Evolutionary conservation across 106 monocot genomes (phyloP).

Genomic region (Ottelia alismoides): DNA sequence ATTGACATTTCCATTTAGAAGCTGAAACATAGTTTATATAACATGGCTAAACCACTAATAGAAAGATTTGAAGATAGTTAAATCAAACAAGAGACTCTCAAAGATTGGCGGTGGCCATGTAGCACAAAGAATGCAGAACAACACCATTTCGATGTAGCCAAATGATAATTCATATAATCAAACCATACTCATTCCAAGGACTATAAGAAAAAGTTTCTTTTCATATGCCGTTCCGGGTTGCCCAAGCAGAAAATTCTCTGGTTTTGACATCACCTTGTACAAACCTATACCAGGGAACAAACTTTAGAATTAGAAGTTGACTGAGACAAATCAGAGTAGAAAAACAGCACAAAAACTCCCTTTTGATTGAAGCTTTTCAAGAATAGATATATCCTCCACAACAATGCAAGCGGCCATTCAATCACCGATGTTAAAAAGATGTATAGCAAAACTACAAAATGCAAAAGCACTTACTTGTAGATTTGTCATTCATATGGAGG

Average conservation of each 20-base stretch:
- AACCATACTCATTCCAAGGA: conserved; percentile 78
- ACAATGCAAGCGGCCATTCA: conserved; percentile 93
- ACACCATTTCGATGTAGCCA: neutral
- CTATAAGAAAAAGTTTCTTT: conserved; percentile 93
- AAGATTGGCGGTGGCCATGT: no score
- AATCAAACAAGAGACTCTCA: no score
- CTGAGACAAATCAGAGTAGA: neutral
- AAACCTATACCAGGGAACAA: conserved; percentile 36
- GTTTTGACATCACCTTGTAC: conserved; percentile 99
- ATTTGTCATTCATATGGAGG: conserved; percentile 93
- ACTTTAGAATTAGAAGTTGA: no score
- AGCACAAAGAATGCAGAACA: no score
- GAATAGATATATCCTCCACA: conserved; percentile 89
- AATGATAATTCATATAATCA: neutral
- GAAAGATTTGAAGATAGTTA: no score
- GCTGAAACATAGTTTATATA: no score
- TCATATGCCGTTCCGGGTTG: conserved; percentile 84
- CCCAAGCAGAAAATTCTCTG: conserved; percentile 93
- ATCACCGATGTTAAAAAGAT: no score
- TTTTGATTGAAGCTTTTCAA: conserved; percentile 88
- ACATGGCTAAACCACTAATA: no score
- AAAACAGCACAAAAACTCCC: conserved; percentile 25
- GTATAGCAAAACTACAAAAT: no score
- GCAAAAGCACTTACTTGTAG: conserved; percentile 54
- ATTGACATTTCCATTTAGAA: conserved; percentile 77